Base-by-base conservation (phyloP, 1,139 yeast species). In the Saccharomyces uvarum region DNA sequence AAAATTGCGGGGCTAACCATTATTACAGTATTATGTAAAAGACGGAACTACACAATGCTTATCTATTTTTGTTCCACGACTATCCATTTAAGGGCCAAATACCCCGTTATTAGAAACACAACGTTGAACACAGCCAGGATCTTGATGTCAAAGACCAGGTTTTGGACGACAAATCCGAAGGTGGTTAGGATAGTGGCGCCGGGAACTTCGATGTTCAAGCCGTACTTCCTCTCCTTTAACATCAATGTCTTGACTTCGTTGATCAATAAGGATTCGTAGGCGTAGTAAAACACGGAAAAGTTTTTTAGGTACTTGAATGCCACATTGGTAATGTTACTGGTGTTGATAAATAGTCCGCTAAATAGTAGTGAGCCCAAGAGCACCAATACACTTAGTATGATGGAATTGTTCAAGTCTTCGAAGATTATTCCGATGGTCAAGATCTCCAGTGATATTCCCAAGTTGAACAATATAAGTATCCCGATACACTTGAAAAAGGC, bases 141-240 rank as follows among this genome's bases (percentile, higher is more conserved):
- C 6, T 74, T 62, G 24, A 86, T 77, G 69, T 93, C 98, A 47
- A 75, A 74, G 73, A 82, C 73, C 58, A 88, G 79, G 1, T 93
- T 95, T 44, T 83, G 81, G 19, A 88, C 91, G 60, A 88, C 81
- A 70, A 93, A 93, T 0, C 99, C 99, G 75, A 93, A 93, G 0
- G 98, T 90, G 62, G 95, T 87, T 61, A 93, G 77, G 57, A 93
- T 93, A 1, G 96, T 95, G 1, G 99, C 98, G 4, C 99, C 99
- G 0, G 99, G 99, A n/a, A 93, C 95, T 70, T 90, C 97, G 61
- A 93, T 93, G 52, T 93, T 87, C 48, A 93, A 77, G 0, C 99
- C 99, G 66, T 84, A 93, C 71, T 93, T 93, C 68, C 84, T 84
- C 68, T 93, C 99, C 60, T 82, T 83, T 63, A 93, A 77, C 11